phyloP scores from a whole-genome alignment of 257 asterid species.

The Paulownia fortunei region DNA sequence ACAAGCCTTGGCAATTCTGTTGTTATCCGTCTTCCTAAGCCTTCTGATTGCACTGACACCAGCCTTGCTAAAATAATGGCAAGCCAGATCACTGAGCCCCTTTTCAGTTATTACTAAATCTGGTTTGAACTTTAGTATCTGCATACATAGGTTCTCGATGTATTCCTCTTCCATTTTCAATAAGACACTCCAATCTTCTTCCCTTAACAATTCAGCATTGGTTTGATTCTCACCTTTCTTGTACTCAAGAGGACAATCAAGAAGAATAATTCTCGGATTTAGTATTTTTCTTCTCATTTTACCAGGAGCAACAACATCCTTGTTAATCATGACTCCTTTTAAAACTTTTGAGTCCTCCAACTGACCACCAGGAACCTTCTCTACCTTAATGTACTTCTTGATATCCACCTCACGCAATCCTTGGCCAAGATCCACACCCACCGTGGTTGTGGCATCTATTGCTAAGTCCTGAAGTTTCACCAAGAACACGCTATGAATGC shows the following conservation, averaged over 20 bases:
- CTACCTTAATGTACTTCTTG: slow-evolving; percentile 92
- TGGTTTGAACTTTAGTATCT: slow-evolving; percentile 82
- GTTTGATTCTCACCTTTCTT: slow-evolving; percentile 99
- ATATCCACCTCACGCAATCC: slow-evolving; percentile 95
- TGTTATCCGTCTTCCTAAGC: slow-evolving; percentile 85
- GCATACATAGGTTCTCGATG: slow-evolving; percentile 76
- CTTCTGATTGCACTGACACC: slow-evolving; percentile 98
- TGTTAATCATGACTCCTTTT: slow-evolving; percentile 93
- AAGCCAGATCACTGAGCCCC: slow-evolving; percentile 91
- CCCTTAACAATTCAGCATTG: slow-evolving; percentile 88
- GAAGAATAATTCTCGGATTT: slow-evolving; percentile 91
- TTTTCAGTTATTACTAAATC: slow-evolving; percentile 89
- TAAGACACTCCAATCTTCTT: slow-evolving; percentile 93
- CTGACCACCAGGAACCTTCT: slow-evolving; percentile 96
- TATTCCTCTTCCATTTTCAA: slow-evolving; percentile 97
- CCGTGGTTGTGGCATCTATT: slow-evolving; percentile 82
- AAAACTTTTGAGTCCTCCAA: slow-evolving; percentile 93
- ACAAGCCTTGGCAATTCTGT: slow-evolving; percentile 96
- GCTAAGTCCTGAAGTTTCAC: slow-evolving; percentile 78
- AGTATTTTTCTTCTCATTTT: slow-evolving; percentile 90
- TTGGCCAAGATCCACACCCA: slow-evolving; percentile 92
- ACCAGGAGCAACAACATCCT: slow-evolving; percentile 96
- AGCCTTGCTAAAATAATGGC: slow-evolving; percentile 90
- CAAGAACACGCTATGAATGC: slow-evolving; percentile 17
- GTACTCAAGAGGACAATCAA: slow-evolving; percentile 93